A percentile compares a stretch with the other conserved stretches of the same genome.
phyloP scores from a whole-genome alignment of 2,329 filamentous ascomycete genomes.

The Fragosphaeria purpurea region DNA sequence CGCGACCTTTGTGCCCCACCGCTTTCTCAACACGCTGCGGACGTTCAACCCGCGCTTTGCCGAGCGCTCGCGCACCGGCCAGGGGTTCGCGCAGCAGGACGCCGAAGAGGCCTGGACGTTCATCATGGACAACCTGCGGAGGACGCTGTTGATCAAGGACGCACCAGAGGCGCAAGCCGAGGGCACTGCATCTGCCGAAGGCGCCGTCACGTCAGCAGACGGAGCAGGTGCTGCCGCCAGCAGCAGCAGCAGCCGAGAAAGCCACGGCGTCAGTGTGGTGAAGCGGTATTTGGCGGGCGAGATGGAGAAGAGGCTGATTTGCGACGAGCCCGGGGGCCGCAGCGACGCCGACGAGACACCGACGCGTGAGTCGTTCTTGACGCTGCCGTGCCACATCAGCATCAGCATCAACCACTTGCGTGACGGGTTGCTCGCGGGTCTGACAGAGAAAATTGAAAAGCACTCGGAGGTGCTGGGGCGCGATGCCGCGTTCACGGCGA shows the following conservation, averaged over 20 bases:
- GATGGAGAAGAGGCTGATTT: conserved; percentile 69
- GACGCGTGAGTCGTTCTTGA: conserved; percentile 69
- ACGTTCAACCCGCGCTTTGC: conserved; percentile 83
- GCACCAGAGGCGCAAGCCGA: conserved; percentile 16
- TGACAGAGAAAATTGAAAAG: conserved; percentile 90
- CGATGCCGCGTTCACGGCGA: conserved; percentile 80
- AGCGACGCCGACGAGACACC: conserved; percentile 63
- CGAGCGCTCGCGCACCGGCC: conserved; percentile 70
- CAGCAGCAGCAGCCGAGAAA: not conserved
- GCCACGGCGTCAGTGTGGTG: conserved; percentile 52
- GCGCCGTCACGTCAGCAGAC: conserved; percentile 28
- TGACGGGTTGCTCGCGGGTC: conserved; percentile 72
- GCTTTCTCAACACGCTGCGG: conserved; percentile 74
- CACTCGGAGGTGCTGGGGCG: conserved; percentile 65
- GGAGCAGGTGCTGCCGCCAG: conserved; percentile 14
- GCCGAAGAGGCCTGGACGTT: conserved; percentile 98
- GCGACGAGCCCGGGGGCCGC: conserved; percentile 69
- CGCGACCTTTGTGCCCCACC: conserved; percentile 70
- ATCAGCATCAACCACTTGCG: conserved; percentile 76
- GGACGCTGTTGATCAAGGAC: conserved; percentile 61
- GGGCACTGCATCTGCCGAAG: conserved; percentile 5
- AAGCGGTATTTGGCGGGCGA: conserved; percentile 83
- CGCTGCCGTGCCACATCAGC: conserved; percentile 93
- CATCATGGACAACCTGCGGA: conserved; percentile 72
- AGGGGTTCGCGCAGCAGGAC: conserved; percentile 93